Evolutionary conservation across 371 early-diverging fungal species (phyloP).

Genomic region (Rhizomucor pusillus): DNA sequence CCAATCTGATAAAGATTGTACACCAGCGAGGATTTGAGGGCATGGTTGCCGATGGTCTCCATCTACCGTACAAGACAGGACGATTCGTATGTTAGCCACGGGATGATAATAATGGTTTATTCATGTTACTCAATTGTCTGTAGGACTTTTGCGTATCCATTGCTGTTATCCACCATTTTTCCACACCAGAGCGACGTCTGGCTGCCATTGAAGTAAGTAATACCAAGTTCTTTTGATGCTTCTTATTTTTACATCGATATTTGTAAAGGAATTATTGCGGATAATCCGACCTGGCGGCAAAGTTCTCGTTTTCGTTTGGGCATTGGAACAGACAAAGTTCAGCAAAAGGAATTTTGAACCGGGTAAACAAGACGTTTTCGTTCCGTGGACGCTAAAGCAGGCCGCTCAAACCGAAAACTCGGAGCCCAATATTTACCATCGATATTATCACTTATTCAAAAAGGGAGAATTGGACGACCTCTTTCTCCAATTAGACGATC

Average conservation of each 20-base stretch:
- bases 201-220: slow-evolving; percentile 59
- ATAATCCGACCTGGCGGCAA: slow-evolving; percentile 71
- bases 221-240: neutral
- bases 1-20: slow-evolving; percentile 77
- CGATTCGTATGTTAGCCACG: slow-evolving; percentile 59
- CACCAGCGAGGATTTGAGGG: slow-evolving; percentile 77
- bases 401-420: no score
- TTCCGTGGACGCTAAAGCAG: slow-evolving; percentile 86
- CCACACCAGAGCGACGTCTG: slow-evolving; percentile 73
- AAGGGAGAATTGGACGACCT: slow-evolving; percentile 84
- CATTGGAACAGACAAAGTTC: slow-evolving; percentile 80
- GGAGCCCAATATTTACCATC: slow-evolving; percentile 50
- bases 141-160: slow-evolving; percentile 92
- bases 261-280: slow-evolving; percentile 69
- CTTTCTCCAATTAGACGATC: slow-evolving; percentile 20
- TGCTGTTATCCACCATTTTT: slow-evolving; percentile 96
- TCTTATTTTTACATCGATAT: slow-evolving; percentile 8
- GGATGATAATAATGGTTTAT: neutral
- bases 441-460: slow-evolving; percentile 94
- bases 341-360: slow-evolving; percentile 76
- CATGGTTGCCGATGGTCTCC: slow-evolving; percentile 81
- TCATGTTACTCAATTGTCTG: neutral
- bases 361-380: slow-evolving; percentile 87
- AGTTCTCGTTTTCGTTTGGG: slow-evolving; percentile 94
- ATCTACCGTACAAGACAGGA: slow-evolving; percentile 70